A percentile compares a stretch with the other conserved stretches of the same genome.
Evolutionary conservation across 768 basidiomycete genomes (phyloP).

Genomic region (Lepiota brunneoincarnata): DNA sequence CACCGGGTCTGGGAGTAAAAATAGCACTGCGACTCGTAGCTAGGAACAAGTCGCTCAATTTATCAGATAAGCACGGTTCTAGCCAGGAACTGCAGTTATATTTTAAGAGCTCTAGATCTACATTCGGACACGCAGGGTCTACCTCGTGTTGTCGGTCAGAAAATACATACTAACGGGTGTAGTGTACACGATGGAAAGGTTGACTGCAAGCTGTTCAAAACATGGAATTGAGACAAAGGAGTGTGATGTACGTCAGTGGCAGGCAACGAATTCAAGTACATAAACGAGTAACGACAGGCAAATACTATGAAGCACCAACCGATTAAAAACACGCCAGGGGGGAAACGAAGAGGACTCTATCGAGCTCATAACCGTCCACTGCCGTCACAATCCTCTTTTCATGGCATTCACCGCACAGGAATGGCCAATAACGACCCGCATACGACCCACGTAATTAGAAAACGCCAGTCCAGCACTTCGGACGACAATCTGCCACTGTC

Average conservation of each 20-base stretch:
- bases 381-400: no score
- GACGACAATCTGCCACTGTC: constrained; percentile 83
- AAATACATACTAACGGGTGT: no score
- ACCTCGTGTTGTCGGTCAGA: no score
- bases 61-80: no score
- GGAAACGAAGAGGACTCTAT: not conserved
- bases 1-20: no score
- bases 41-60: no score
- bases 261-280: not conserved
- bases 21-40: no score
- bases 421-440: constrained; percentile 41
- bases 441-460: constrained; percentile 38
- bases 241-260: not conserved
- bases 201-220: no score
- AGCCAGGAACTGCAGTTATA: no score
- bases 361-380: constrained; percentile 3
- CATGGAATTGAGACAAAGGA: not conserved
- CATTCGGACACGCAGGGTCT: no score
- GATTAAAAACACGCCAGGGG: not conserved
- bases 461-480: constrained; percentile 51
- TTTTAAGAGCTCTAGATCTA: no score
- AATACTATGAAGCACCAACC: not conserved
- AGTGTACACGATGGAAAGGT: no score
- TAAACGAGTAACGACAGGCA: not conserved
- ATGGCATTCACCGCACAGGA: constrained; percentile 24